Conservation (phyloP, 78 protist species). For the Cyanophora paradoxa region DNA sequence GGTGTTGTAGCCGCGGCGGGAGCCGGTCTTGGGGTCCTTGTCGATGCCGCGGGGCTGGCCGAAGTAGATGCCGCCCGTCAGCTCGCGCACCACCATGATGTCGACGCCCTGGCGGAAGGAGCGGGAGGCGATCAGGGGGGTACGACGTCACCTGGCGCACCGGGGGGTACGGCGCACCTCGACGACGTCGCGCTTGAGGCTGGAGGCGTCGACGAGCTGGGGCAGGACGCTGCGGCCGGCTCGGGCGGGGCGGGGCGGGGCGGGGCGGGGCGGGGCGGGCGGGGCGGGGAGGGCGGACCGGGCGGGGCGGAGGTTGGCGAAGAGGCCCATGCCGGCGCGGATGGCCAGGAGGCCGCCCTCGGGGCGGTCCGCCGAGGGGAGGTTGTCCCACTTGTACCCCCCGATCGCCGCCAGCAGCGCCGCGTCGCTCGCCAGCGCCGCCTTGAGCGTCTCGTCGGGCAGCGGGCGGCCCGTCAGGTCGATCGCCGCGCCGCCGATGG, state of each 20-base stretch:
- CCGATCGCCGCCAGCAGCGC: conserved; percentile 25
- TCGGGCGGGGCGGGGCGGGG: no score
- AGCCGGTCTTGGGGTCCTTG: neutral
- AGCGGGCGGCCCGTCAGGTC: conserved; percentile 8
- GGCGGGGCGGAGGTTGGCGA: conserved; percentile 22
- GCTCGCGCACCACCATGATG: conserved; percentile 24
- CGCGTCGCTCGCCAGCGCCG: conserved; percentile 7
- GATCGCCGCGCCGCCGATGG: conserved; percentile 16
- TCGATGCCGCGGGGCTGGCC: conserved; percentile 19
- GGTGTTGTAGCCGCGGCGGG: conserved; percentile 19
- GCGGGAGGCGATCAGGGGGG: neutral
- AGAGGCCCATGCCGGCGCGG: neutral
- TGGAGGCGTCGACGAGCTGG: conserved; percentile 1
- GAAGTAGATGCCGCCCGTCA: conserved; percentile 22
- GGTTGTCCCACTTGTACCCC: conserved; percentile 7
- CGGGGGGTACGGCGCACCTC: no score
- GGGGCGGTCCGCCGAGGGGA: neutral
- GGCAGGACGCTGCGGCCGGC: conserved; percentile 2
- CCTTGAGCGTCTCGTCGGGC: conserved; percentile 12
- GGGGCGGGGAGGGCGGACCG: no score
- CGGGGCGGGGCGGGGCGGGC: no score
- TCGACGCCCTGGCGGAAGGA: conserved; percentile 6
- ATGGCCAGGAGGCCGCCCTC: neutral
- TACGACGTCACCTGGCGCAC: neutral
- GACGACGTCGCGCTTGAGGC: neutral